Base-by-base conservation (phyloP, 2,329 filamentous ascomycete species). In the Pseudogymnoascus pannorum region DNA sequence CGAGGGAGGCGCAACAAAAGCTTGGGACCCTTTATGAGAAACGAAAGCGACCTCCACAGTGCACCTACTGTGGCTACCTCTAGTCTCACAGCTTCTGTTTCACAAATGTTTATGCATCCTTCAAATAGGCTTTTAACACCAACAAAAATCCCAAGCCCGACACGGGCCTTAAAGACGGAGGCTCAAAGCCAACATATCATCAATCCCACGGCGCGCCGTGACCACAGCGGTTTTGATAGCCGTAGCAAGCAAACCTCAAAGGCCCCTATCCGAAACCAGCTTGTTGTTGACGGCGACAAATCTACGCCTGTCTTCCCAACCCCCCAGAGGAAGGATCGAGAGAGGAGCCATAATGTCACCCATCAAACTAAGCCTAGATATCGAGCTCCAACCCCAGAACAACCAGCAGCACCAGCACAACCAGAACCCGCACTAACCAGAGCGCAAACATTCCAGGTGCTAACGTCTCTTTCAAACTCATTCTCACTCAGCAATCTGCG, bases 1-100 rank as follows among this genome's bases (percentile, higher is more conserved):
- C 42, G 48, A 48, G 4, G 64, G 63, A 64, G 24, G 68, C 67
- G 57, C 62, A 66, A 64, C 61, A 65, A 35, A 58, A 63, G 48
- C 59, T 61, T 24, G 59, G 57, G 35, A 62, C 64, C 44, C 60
- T 67, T 24, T 62, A 64, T 40, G 68, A 67, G 63, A 61, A 24
- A 35, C 18, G 31, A 16, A 26, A 22, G 36, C 35, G 35, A 26
- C 12, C 58, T 66, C 14, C 62, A 65, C 16, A 65, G 65, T 48
- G 35, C 59, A 20, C 64, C 66, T 58, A 68, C 66, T n/a, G 61
- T 65, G 42, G 66, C 65, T 33, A 64, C 59, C 29, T 66, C 65
- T 11, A 29, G 31, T 7, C 57, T 68, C 7, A 66, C 66, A 29
- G 64, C 62, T n/a, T 68, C 65, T 35, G 62, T 57, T n/a, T 68